phyloP scores from a whole-genome alignment of 768 basidiomycete genomes.

The Tephrocybe sp. region DNA sequence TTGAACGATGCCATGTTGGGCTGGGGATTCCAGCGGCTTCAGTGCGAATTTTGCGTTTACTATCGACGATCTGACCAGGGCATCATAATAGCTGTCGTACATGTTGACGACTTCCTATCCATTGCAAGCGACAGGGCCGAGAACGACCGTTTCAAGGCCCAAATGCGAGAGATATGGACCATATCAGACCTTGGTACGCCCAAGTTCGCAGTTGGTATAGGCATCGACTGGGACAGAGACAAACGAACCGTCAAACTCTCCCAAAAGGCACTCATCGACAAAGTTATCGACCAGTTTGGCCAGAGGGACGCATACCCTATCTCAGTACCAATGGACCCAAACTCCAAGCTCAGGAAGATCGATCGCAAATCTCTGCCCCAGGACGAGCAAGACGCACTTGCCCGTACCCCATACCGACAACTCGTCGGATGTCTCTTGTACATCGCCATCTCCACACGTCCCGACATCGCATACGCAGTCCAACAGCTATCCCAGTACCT shows the following conservation, averaged over 20 bases:
- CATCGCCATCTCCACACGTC: constrained; percentile 1
- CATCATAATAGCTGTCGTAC: constrained; percentile 22
- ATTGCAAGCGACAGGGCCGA: constrained; percentile 16
- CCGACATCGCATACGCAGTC: not conserved
- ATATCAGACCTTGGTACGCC: constrained; percentile 33
- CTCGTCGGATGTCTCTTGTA: constrained; percentile 4
- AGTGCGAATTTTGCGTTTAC: constrained; percentile 30
- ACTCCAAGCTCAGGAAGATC: not conserved
- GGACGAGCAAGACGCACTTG: not conserved
- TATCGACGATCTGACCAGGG: constrained; percentile 7
- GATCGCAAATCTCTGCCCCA: not conserved
- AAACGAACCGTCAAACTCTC: constrained; percentile 16
- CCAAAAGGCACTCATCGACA: constrained; percentile 17
- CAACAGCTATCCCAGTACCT: constrained; percentile 1
- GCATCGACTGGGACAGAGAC: constrained; percentile 25
- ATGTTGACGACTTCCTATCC: constrained; percentile 31
- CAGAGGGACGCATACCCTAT: constrained; percentile 15
- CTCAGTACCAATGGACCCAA: constrained; percentile 15
- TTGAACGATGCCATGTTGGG: constrained; percentile 21
- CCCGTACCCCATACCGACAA: not conserved
- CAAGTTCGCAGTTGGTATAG: constrained; percentile 34
- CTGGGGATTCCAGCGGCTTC: constrained; percentile 23
- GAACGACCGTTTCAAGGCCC: constrained; percentile 20
- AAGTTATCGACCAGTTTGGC: constrained; percentile 17
- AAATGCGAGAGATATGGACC: constrained; percentile 25